phyloP scores from a whole-genome alignment of 2,329 filamentous ascomycete species.

The Didymella pinodella region DNA sequence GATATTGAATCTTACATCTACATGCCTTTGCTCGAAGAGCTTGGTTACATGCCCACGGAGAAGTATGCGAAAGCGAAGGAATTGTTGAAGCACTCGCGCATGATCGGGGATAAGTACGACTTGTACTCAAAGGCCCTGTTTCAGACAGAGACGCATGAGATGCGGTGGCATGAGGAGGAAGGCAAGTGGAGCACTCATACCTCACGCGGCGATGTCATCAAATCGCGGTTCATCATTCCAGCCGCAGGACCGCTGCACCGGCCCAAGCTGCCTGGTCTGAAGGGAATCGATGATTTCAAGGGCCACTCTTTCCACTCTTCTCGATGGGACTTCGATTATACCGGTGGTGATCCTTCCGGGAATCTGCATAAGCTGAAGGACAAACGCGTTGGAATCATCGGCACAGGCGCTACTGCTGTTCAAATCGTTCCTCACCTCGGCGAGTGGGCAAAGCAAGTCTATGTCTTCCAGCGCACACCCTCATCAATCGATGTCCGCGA shows the following conservation, averaged over 20 bases:
- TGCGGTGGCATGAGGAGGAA: constrained; percentile 58
- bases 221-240: constrained; percentile 52
- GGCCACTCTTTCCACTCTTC: constrained; percentile 43
- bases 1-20: constrained; percentile 44
- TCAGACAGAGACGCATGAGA: constrained; percentile 53
- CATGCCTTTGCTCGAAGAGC: constrained; percentile 40
- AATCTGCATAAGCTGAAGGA: constrained; percentile 47
- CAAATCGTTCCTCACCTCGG: constrained; percentile 53
- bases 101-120: constrained; percentile 56
- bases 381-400: constrained; percentile 48
- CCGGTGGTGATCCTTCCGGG: constrained; percentile 33
- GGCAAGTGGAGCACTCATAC: constrained; percentile 44
- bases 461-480: constrained; percentile 66
- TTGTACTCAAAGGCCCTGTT: constrained; percentile 58
- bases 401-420: constrained; percentile 46
- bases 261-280: constrained; percentile 46
- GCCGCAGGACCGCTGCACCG: constrained; percentile 55
- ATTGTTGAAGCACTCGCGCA: constrained; percentile 57
- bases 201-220: constrained; percentile 38
- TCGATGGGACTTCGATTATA: constrained; percentile 39
- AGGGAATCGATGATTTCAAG: constrained; percentile 33
- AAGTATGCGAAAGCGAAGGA: constrained; percentile 58
- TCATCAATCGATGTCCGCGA: constrained; percentile 52
- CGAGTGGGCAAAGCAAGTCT: constrained; percentile 59
- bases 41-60: constrained; percentile 62